Evolutionary conservation across 345 rosid species (phyloP).

Genomic region (Alliaria petiolata): DNA sequence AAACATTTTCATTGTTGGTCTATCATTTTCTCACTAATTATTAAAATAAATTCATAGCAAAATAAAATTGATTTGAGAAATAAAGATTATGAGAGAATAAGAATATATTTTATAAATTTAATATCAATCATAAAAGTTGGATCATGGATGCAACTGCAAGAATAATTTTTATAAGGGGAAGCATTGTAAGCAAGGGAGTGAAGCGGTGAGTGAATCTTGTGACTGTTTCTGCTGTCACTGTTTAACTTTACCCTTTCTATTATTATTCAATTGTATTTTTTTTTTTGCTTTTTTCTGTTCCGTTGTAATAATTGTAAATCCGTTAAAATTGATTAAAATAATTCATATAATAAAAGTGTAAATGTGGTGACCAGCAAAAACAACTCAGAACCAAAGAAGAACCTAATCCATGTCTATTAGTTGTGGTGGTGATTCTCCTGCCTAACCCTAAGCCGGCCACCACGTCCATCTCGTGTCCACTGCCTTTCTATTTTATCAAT

Average conservation of each 20-base stretch:
- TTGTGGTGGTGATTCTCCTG: conserved; percentile 57
- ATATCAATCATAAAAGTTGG: neutral
- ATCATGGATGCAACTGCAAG: conserved; percentile 23
- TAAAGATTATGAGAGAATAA: conserved; percentile 7
- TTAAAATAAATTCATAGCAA: neutral
- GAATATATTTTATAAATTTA: neutral
- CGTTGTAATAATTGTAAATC: conserved; percentile 33
- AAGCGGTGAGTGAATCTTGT: conserved; percentile 38
- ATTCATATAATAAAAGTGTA: conserved; percentile 3
- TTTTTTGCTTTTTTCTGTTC: conserved; percentile 34
- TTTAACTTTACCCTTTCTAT: conserved; percentile 41
- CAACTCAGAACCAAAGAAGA: conserved; percentile 30
- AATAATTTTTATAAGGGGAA: neutral
- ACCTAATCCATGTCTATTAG: conserved; percentile 73
- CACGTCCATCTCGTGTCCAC: conserved; percentile 29
- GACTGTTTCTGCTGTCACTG: conserved; percentile 40
- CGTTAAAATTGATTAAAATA: neutral
- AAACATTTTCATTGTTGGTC: neutral
- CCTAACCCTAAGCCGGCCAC: conserved; percentile 47
- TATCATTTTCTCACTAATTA: neutral
- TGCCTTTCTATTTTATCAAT: conserved; percentile 14
- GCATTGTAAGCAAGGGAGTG: conserved; percentile 15
- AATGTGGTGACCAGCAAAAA: conserved; percentile 25
- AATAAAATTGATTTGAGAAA: neutral
- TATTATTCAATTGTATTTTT: conserved; percentile 12